Conservation (phyloP, 83 land plant species). For the Picea abies region DNA sequence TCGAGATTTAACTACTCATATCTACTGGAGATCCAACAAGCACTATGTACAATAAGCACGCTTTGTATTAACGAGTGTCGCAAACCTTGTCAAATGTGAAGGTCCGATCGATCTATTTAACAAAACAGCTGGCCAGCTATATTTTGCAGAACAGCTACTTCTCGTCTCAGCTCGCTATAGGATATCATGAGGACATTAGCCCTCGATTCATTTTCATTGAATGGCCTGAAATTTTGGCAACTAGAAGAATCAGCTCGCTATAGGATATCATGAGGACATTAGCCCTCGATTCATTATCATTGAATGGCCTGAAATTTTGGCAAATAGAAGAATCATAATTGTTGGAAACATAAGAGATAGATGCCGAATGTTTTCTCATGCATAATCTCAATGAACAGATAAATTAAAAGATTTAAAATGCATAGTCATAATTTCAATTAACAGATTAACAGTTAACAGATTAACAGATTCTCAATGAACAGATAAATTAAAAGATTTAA, state of each 20-base stretch:
- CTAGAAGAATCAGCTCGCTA: neutral
- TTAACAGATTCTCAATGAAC: too few relatives aligned
- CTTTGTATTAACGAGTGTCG: neutral
- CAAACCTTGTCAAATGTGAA: slow-evolving; percentile 90
- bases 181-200: slow-evolving; percentile 62
- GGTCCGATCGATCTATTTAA: slow-evolving; percentile 50
- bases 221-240: slow-evolving; percentile 48
- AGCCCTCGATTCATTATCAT: slow-evolving; percentile 64
- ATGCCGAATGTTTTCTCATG: too few relatives aligned
- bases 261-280: too few relatives aligned
- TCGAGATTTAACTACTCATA: too few relatives aligned
- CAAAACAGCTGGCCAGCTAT: slow-evolving; percentile 49
- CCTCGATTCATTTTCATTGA: slow-evolving; percentile 70
- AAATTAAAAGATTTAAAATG: too few relatives aligned
- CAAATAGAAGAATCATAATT: neutral
- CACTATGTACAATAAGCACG: too few relatives aligned
- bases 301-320: slow-evolving; percentile 59
- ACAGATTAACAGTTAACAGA: too few relatives aligned
- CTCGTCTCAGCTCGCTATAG: slow-evolving; percentile 74
- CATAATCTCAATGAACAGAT: too few relatives aligned
- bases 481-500: too few relatives aligned
- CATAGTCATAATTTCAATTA: too few relatives aligned
- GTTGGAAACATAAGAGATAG: too few relatives aligned
- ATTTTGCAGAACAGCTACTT: slow-evolving; percentile 68
- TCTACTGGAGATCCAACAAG: too few relatives aligned